Evolutionary conservation across 1,139 yeast species (phyloP), one percentile per base, ranked within the genome.

Genomic region (Blastobotrys petasosporus): DNA sequence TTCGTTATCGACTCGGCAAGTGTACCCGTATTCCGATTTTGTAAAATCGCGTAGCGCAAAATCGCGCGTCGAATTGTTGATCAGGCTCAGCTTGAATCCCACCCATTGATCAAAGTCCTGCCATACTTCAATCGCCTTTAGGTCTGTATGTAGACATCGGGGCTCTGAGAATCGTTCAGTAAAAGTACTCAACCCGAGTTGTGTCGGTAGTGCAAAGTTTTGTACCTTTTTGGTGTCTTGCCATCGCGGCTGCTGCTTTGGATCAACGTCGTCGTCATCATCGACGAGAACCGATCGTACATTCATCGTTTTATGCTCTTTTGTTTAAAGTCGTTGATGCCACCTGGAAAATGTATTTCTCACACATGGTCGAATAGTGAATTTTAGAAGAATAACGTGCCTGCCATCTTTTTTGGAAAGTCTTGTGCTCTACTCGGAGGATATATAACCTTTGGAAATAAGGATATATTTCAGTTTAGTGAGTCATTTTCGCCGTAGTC

Each of bases 31-130:
- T 4, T 42, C 45, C 9, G 37, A 13, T 6, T 20, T 12, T 2
- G 31, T 8, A n/a, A 17, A 30, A 37, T 42, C 32, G 11, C 37
- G 37, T n/a, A 42, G 13, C n/a, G 15, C 5, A 9, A 33, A 28
- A 7, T 20, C 25, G 25, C 25, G 25, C 7, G 25, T 20, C 7
- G 25, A 20, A 9, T 37, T 32, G 31, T 13, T 8, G 17, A 47
- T 34, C 43, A 41, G 25, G 6, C 41, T 39, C 17, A 47, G 43
- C 23, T 37, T 44, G 31, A 15, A 30, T 15, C 44, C 41, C 7
- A 44, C 47, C 46, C 46, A 47, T n/a, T 38, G 41, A 31, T 47
- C 47, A 39, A 47, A 47, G 30, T 37, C 39, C 11, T 10, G 6
- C 50, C 50, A 47, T 4, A 12, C 11, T 11, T 30, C 16, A n/a